Evolutionary conservation across 2,329 filamentous ascomycete genomes (phyloP).

Genomic region (Dactylellina sp.): DNA sequence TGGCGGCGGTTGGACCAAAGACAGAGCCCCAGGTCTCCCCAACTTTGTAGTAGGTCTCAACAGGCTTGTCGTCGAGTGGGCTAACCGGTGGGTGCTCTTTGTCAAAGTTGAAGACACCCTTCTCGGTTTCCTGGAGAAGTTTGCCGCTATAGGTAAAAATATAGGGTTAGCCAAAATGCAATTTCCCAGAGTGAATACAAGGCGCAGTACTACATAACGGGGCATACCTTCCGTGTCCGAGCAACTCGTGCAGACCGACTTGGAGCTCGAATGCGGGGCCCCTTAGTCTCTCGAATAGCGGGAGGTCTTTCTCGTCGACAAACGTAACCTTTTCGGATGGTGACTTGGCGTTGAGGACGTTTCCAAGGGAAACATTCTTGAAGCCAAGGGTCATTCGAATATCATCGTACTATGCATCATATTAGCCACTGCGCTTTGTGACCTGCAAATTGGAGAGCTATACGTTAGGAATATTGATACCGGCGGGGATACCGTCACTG

Average conservation of each 20-base stretch:
- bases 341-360: constrained; percentile 89
- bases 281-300: constrained; percentile 82
- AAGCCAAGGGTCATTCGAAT: constrained; percentile 86
- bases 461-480: constrained; percentile 69
- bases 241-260: constrained; percentile 74
- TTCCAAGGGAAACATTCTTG: constrained; percentile 94
- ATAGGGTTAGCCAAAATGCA: constrained; percentile 9
- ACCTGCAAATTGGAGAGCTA: constrained; percentile 19
- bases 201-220: background rate
- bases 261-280: constrained; percentile 94
- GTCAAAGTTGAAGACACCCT: constrained; percentile 73
- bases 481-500: constrained; percentile 71
- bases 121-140: constrained; percentile 69
- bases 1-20: constrained; percentile 71
- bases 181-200: too few relatives aligned
- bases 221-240: constrained; percentile 69
- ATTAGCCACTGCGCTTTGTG: background rate
- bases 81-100: constrained; percentile 69
- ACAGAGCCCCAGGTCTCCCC: constrained; percentile 74
- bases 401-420: constrained; percentile 71
- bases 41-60: constrained; percentile 72
- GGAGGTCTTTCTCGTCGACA: constrained; percentile 81
- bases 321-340: constrained; percentile 94
- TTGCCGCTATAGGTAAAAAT: constrained; percentile 67
- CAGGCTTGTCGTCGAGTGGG: constrained; percentile 69